Evolutionary conservation across 306 rosid genomes (phyloP).

Genomic region (Medicago arabica): DNA sequence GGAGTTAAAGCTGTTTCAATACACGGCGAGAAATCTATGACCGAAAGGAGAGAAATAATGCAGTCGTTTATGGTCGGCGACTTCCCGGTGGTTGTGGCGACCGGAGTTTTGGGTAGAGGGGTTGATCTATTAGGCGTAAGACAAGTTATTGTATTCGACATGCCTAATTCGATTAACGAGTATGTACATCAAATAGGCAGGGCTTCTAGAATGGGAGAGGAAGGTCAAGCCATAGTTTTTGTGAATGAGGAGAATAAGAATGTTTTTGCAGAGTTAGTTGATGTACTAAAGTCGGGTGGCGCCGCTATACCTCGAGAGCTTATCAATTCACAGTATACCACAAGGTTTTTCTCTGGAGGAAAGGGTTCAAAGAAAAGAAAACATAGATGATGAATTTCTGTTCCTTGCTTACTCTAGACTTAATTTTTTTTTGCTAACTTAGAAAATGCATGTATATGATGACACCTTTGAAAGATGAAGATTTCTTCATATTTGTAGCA

Average conservation of each 20-base stretch:
- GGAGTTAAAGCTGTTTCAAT: slow-evolving; percentile 71
- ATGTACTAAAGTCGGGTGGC: slow-evolving; percentile 64
- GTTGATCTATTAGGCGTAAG: slow-evolving; percentile 77
- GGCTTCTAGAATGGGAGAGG: slow-evolving; percentile 89
- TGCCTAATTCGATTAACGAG: slow-evolving; percentile 82
- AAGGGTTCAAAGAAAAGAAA: slow-evolving; percentile 55
- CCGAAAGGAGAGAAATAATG: slow-evolving; percentile 85
- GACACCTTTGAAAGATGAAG: slow-evolving; percentile 21
- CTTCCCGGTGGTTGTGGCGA: slow-evolving; percentile 79
- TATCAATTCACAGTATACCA: slow-evolving; percentile 52
- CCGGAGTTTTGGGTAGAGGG: slow-evolving; percentile 88
- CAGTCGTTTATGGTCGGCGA: slow-evolving; percentile 68
- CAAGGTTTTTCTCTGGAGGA: slow-evolving; percentile 44
- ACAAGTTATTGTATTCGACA: slow-evolving; percentile 82
- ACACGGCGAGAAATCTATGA: slow-evolving; percentile 89
- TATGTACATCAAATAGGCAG: slow-evolving; percentile 90
- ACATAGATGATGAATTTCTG: slow-evolving; percentile 34
- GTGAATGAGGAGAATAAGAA: slow-evolving; percentile 74
- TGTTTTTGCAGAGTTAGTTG: slow-evolving; percentile 63
- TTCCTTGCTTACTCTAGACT: slow-evolving; percentile 9
- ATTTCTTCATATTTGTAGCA: slow-evolving; percentile 19
- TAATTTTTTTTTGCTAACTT: not conserved
- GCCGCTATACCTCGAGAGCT: slow-evolving; percentile 81
- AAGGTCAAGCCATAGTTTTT: slow-evolving; percentile 75
- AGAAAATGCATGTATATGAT: slow-evolving; percentile 39